phyloP scores from a whole-genome alignment of 2,329 filamentous ascomycete species.

The Epichloe uncinata region DNA sequence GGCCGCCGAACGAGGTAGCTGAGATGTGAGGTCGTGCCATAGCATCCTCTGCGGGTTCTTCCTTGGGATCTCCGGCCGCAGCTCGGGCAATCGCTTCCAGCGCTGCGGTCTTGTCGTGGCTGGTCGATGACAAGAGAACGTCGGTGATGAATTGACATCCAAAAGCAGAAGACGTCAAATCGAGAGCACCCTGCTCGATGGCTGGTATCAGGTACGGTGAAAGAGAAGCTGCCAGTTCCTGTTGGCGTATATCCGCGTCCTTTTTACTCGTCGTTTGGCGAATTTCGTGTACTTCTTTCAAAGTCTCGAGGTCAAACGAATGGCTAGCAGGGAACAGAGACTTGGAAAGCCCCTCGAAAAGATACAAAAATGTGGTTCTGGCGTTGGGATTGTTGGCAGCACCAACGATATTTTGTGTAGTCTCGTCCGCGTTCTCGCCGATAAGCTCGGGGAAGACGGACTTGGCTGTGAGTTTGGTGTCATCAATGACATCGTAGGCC shows the following conservation, averaged over 20 bases:
- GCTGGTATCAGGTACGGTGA: slow-evolving; percentile 64
- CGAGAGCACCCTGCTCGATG: slow-evolving; percentile 52
- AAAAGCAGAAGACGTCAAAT: slow-evolving; percentile 62
- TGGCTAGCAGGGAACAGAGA: slow-evolving; percentile 49
- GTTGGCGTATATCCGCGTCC: slow-evolving; percentile 59
- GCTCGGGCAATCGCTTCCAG: slow-evolving; percentile 55
- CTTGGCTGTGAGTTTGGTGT: slow-evolving; percentile 80
- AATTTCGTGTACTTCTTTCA: slow-evolving; percentile 67
- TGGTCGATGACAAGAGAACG: slow-evolving; percentile 61
- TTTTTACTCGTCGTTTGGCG: slow-evolving; percentile 86
- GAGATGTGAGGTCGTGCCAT: slow-evolving; percentile 40
- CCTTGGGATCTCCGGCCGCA: slow-evolving; percentile 42
- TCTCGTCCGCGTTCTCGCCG: slow-evolving; percentile 51
- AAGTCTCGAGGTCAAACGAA: slow-evolving; percentile 51
- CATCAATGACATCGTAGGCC: slow-evolving; percentile 84
- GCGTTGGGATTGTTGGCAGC: slow-evolving; percentile 53
- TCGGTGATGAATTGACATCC: slow-evolving; percentile 81
- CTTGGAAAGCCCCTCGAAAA: slow-evolving; percentile 56
- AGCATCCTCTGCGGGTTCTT: slow-evolving; percentile 27
- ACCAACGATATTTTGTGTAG: slow-evolving; percentile 50
- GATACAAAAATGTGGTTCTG: slow-evolving; percentile 61
- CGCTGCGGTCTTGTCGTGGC: slow-evolving; percentile 58
- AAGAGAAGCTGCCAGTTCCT: slow-evolving; percentile 61
- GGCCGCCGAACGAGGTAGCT: slow-evolving; percentile 50
- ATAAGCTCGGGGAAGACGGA: slow-evolving; percentile 78